A percentile compares a stretch with the other conserved stretches of the same genome.
These are phyloP conservation scores for Alternaria brassicae DNA, from an alignment of 2,329 filamentous ascomycete species.

Conservation along the genomic window DNA sequence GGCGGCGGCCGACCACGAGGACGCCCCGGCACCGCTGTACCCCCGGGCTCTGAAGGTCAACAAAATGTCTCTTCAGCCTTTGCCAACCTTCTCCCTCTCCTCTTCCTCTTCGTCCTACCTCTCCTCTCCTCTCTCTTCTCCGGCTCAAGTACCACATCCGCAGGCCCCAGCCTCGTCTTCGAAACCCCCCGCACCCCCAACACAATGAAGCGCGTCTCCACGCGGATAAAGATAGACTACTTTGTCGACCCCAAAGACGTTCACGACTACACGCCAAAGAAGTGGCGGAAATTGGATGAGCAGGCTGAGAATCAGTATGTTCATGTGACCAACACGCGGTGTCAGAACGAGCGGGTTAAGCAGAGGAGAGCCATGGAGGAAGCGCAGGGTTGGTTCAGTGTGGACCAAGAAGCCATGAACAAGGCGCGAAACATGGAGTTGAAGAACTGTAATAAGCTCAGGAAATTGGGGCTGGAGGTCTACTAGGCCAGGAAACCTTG, in stretches of 20 bases:
- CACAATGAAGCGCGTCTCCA: constrained; percentile 75
- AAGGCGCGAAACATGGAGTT: constrained; percentile 69
- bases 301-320: constrained; percentile 78
- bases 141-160: constrained; percentile 51
- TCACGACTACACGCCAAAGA: constrained; percentile 69
- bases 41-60: constrained; percentile 60
- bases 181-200: constrained; percentile 73
- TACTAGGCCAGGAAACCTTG: background rate
- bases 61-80: constrained; percentile 62
- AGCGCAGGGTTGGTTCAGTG: constrained; percentile 86
- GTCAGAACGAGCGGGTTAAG: constrained; percentile 73
- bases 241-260: constrained; percentile 84
- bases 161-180: constrained; percentile 77
- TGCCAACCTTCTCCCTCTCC: constrained; percentile 81
- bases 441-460: constrained; percentile 65
- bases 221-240: constrained; percentile 77
- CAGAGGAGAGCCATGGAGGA: constrained; percentile 74
- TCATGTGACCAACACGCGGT: constrained; percentile 70
- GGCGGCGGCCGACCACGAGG: constrained; percentile 79
- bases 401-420: constrained; percentile 79
- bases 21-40: constrained; percentile 68
- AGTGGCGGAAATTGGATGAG: constrained; percentile 77
- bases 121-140: constrained; percentile 80
- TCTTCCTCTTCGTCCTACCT: constrained; percentile 82
- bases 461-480: constrained; percentile 51